phyloP scores from a whole-genome alignment of 768 basidiomycete species.

The Suillus placidus region DNA sequence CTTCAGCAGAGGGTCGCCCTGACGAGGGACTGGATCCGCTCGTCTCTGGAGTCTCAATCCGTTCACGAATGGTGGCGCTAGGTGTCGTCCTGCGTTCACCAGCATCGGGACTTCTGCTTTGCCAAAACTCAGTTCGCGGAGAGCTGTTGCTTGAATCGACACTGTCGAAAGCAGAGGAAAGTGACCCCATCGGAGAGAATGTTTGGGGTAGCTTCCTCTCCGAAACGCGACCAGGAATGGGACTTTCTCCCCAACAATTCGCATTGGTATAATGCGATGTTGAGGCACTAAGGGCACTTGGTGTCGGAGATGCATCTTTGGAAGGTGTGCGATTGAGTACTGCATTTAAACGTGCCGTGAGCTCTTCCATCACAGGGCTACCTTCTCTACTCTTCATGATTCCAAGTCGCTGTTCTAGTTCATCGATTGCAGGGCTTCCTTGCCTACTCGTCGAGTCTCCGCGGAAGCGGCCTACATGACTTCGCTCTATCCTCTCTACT shows the following conservation, averaged over 20 bases:
- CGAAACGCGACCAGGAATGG: slow-evolving; percentile 28
- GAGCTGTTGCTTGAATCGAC: slow-evolving; percentile 4
- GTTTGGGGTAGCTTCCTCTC: slow-evolving; percentile 24
- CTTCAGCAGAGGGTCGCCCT: slow-evolving; percentile 45
- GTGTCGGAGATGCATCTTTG: slow-evolving; percentile 30
- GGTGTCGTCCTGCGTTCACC: slow-evolving; percentile 17
- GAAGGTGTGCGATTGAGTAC: slow-evolving; percentile 39
- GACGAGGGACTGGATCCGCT: slow-evolving; percentile 11
- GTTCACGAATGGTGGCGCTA: slow-evolving; percentile 14
- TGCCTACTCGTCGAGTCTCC: slow-evolving; percentile 48
- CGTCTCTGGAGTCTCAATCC: slow-evolving; percentile 20
- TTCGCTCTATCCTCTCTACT: slow-evolving; percentile 31
- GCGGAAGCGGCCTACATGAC: slow-evolving; percentile 50
- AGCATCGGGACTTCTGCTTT: slow-evolving; percentile 11
- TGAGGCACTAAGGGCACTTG: slow-evolving; percentile 16
- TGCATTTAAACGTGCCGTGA: slow-evolving; percentile 46
- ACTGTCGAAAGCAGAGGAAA: slow-evolving; percentile 10
- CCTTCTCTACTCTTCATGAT: slow-evolving; percentile 55
- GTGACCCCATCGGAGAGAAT: slow-evolving; percentile 7
- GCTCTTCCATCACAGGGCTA: slow-evolving; percentile 57
- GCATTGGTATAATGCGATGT: slow-evolving; percentile 26
- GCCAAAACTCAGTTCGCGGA: slow-evolving; percentile 3
- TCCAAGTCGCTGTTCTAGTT: slow-evolving; percentile 63
- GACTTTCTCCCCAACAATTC: slow-evolving; percentile 20
- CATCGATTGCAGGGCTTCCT: slow-evolving; percentile 63